phyloP scores from a whole-genome alignment of 805 yeast genomes.

The Komagataella pseudopastoris region DNA sequence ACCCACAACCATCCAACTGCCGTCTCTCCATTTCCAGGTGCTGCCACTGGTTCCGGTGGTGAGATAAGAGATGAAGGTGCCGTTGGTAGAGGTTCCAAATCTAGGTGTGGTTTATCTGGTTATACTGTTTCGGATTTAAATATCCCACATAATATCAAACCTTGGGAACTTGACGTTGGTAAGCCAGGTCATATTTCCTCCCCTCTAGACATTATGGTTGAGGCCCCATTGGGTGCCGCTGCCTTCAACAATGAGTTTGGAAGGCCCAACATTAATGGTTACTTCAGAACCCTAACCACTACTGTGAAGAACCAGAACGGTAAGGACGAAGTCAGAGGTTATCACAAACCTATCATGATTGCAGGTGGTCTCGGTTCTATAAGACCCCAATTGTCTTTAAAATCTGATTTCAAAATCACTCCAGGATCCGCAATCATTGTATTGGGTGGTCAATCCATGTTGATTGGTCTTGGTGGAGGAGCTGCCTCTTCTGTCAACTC shows the following conservation, averaged over 20 bases:
- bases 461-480: conserved; percentile 98
- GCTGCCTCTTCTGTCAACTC: conserved; percentile 97
- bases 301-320: conserved; percentile 50
- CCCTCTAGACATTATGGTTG: conserved; percentile 86
- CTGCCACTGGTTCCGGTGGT: conserved; percentile 99
- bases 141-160: conserved; percentile 77
- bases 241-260: conserved; percentile 98
- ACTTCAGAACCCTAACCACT: conserved; percentile 89
- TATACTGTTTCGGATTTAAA: conserved; percentile 82
- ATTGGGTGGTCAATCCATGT: conserved; percentile 95
- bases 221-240: conserved; percentile 96
- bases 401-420: conserved; percentile 65
- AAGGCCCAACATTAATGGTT: conserved; percentile 93
- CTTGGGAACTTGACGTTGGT: conserved; percentile 91
- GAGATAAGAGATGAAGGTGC: conserved; percentile 99
- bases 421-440: conserved; percentile 89
- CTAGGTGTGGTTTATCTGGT: conserved; percentile 94
- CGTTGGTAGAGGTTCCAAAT: conserved; percentile 94
- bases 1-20: conserved; percentile 99
- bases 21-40: conserved; percentile 98
- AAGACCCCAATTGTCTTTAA: conserved; percentile 84
- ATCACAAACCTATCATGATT: conserved; percentile 97
- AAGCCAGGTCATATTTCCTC: conserved; percentile 90
- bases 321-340: conserved; percentile 75
- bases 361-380: conserved; percentile 99